Evolutionary conservation across 495 filamentous ascomycete genomes (phyloP).

Genomic region (Neurospora tetrasperma): DNA sequence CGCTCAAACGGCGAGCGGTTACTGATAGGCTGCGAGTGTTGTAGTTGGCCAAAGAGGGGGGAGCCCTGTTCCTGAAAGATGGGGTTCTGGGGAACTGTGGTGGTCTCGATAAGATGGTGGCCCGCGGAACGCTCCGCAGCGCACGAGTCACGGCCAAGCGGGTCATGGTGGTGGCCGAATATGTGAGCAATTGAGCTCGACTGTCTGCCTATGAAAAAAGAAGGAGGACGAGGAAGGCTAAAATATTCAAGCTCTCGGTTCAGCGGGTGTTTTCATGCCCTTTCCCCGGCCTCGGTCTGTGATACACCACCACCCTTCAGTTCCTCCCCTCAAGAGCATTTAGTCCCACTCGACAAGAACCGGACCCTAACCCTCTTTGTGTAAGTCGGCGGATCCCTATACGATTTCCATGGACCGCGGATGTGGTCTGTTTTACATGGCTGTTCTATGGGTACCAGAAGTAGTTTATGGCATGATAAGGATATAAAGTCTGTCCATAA

Average conservation of each 20-base stretch:
- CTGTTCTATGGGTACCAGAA: background rate
- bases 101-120: constrained; percentile 4
- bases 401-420: background rate
- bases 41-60: background rate
- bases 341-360: background rate
- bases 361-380: background rate
- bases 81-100: background rate
- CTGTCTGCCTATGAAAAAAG: background rate
- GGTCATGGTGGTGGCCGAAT: constrained; percentile 10
- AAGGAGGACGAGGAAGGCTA: background rate
- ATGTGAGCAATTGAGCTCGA: background rate
- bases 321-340: background rate
- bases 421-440: background rate
- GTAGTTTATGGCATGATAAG: background rate
- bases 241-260: background rate
- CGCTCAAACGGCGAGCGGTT: constrained; percentile 4
- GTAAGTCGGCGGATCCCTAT: background rate
- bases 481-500: background rate
- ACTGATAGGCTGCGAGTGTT: constrained; percentile 9
- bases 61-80: background rate
- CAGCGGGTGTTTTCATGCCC: background rate
- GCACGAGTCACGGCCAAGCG: constrained; percentile 13
- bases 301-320: background rate
- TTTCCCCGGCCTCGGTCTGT: background rate
- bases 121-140: constrained; percentile 12